Evolutionary conservation across 2,329 filamentous ascomycete species (phyloP).

Genomic region (Tolypocladium endophyticum): DNA sequence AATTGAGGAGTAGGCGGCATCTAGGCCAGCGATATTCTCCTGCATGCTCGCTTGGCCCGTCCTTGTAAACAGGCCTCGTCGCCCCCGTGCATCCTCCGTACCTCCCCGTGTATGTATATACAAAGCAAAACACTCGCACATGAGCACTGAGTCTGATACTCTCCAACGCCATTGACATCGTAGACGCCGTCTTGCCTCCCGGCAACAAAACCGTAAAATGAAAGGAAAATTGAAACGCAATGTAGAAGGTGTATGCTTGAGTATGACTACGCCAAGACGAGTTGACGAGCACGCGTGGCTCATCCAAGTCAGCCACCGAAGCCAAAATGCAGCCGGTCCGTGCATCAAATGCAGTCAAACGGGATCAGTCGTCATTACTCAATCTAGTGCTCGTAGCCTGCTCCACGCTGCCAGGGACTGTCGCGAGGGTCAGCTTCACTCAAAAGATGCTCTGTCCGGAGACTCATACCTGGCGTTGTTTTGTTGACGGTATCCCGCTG

Average conservation of each 20-base stretch:
- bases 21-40: not conserved
- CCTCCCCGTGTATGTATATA: not conserved
- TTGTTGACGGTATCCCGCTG: conserved; percentile 23
- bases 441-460: not conserved
- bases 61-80: not conserved
- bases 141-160: not conserved
- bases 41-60: not conserved
- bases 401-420: conserved; percentile 35
- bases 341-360: not conserved
- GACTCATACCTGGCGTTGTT: conserved; percentile 27
- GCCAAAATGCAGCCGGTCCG: not conserved
- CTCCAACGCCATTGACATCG: conserved; percentile 1
- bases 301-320: not conserved
- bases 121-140: conserved; percentile 1
- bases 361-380: not conserved
- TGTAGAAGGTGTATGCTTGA: not conserved
- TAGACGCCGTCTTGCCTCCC: conserved; percentile 2
- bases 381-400: conserved; percentile 27
- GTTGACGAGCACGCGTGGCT: not conserved
- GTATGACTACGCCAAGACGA: not conserved
- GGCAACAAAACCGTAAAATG: not conserved
- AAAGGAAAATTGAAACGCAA: not conserved
- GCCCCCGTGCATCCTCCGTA: not conserved
- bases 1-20: not conserved
- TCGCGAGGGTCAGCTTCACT: conserved; percentile 8